Percentiles rank a stretch among this genome's conserved stretches.
phyloP scores from a whole-genome alignment of 202 grass and related monocot species.

The Hordeum pubiflorum region DNA sequence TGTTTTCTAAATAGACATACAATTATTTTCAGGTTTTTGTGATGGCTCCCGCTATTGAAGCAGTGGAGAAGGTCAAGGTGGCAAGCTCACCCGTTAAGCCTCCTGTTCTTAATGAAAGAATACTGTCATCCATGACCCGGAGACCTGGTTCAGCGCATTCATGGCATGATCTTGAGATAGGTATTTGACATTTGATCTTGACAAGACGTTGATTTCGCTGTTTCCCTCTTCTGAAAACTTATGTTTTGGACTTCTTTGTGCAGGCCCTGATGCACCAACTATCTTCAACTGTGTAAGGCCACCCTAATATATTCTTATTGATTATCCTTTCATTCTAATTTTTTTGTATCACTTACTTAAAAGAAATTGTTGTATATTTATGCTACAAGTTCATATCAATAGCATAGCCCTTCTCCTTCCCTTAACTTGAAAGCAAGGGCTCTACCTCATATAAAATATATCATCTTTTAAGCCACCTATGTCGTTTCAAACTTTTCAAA shows the following conservation, averaged over 20 bases:
- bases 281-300: conserved; percentile 87
- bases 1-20: neutral
- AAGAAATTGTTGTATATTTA: neutral
- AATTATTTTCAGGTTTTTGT: conserved; percentile 21
- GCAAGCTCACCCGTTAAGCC: conserved; percentile 11
- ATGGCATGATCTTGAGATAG: conserved; percentile 96
- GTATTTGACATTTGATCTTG: conserved; percentile 33
- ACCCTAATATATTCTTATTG: neutral
- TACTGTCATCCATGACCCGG: conserved; percentile 63
- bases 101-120: conserved; percentile 76
- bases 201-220: neutral
- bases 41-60: conserved; percentile 49
- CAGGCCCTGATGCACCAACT: conserved; percentile 77
- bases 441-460: neutral
- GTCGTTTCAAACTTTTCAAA: neutral
- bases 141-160: conserved; percentile 81
- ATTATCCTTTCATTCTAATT: neutral
- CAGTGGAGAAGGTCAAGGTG: conserved; percentile 25
- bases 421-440: neutral
- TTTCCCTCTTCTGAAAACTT: neutral
- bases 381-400: neutral
- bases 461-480: neutral
- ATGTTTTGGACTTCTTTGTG: conserved; percentile 5
- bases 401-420: neutral
- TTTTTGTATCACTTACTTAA: neutral